Percentiles rank a stretch among this genome's conserved stretches.
phyloP scores from a whole-genome alignment of 306 rosid species.

The Myrica gale region DNA sequence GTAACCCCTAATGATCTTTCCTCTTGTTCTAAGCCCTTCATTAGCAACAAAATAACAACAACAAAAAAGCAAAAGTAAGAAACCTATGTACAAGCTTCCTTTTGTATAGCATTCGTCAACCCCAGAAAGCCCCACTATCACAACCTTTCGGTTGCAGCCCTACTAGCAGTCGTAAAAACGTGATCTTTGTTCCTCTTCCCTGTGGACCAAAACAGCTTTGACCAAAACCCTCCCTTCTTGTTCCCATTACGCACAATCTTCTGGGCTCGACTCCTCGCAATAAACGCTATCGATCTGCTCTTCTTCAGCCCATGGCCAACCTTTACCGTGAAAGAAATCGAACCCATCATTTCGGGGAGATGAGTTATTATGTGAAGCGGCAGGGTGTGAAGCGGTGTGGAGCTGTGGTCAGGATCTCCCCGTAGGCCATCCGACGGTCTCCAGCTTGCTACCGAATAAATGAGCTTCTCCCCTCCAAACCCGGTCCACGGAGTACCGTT shows the following conservation, averaged over 20 bases:
- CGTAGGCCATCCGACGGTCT: too few species aligned
- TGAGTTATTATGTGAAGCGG: too few species aligned
- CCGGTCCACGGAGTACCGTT: too few species aligned
- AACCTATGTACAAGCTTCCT: neutral
- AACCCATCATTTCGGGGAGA: conserved; percentile 29
- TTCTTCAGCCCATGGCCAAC: conserved; percentile 44
- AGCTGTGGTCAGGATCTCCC: too few species aligned
- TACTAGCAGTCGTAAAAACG: conserved; percentile 32
- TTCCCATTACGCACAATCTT: conserved; percentile 20
- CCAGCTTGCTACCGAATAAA: too few species aligned
- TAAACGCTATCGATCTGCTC: conserved; percentile 56
- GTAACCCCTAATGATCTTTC: neutral
- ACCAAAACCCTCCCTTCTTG: conserved; percentile 61
- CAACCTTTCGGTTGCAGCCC: conserved; percentile 24
- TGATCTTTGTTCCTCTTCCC: conserved; percentile 43
- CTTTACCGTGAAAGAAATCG: conserved; percentile 33
- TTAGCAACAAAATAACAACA: neutral
- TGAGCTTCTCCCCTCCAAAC: too few species aligned
- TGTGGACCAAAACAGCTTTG: conserved; percentile 49
- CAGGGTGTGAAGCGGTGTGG: too few species aligned
- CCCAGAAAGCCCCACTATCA: conserved; percentile 3
- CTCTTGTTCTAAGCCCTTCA: neutral
- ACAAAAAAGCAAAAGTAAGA: neutral
- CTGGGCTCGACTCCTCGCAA: conserved; percentile 23
- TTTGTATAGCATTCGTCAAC: neutral